phyloP scores from a whole-genome alignment of 306 rosid genomes.

The Malus fusca region DNA sequence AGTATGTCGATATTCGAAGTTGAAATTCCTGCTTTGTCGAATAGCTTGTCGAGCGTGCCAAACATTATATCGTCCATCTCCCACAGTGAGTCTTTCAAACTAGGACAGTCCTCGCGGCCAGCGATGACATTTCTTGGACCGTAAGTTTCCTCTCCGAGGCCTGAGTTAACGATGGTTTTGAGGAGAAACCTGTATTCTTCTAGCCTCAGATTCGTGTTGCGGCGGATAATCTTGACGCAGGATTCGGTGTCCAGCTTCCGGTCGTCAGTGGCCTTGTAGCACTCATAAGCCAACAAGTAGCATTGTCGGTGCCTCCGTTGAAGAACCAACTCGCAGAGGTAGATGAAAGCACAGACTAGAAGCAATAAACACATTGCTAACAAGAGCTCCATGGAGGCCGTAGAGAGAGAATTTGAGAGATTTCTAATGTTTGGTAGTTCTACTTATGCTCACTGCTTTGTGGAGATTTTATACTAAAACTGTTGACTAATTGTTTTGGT shows the following conservation, averaged over 20 bases:
- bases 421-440: neutral
- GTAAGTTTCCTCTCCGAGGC: slow-evolving; percentile 70
- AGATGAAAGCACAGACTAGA: slow-evolving; percentile 24
- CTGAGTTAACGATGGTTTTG: slow-evolving; percentile 60
- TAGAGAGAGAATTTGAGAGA: neutral
- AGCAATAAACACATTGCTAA: slow-evolving; percentile 22
- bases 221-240: slow-evolving; percentile 30
- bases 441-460: neutral
- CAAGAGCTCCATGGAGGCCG: slow-evolving; percentile 12
- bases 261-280: slow-evolving; percentile 55
- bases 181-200: slow-evolving; percentile 60
- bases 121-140: slow-evolving; percentile 56
- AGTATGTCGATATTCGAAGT: slow-evolving; percentile 62
- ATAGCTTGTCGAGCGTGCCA: slow-evolving; percentile 54
- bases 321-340: slow-evolving; percentile 29
- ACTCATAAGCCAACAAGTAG: slow-evolving; percentile 71
- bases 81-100: slow-evolving; percentile 28
- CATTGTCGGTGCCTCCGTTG: slow-evolving; percentile 44
- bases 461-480: neutral
- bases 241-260: slow-evolving; percentile 41
- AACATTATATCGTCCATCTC: slow-evolving; percentile 71
- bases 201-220: slow-evolving; percentile 57
- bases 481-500: too few species aligned
- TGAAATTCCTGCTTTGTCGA: slow-evolving; percentile 33
- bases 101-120: slow-evolving; percentile 40